These are phyloP conservation scores for Melaleuca quinquenervia DNA, from an alignment of 345 rosid genomes.

Conservation along the genomic window DNA sequence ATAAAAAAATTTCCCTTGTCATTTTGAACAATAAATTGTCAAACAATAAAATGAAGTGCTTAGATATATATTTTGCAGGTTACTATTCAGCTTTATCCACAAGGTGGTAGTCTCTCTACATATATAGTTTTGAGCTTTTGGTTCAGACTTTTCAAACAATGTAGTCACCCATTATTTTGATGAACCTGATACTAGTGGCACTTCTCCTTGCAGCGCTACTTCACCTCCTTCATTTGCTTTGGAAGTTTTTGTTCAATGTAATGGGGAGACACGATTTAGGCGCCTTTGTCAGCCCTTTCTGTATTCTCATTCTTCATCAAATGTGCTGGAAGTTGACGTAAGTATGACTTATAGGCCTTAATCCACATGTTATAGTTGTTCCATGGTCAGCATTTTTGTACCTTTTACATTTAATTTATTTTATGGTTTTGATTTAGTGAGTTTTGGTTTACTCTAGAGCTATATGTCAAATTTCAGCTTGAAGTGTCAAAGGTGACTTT, in stretches of 20 bases:
- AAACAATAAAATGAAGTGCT: not conserved
- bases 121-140: not conserved
- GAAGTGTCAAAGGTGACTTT: not conserved
- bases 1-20: not conserved
- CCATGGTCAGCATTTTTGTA: not conserved
- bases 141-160: not conserved
- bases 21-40: not conserved
- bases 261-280: conserved; percentile 88
- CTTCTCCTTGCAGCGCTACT: conserved; percentile 54
- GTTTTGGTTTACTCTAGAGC: not conserved
- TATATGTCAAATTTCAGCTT: not conserved
- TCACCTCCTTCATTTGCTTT: conserved; percentile 98
- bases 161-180: not conserved
- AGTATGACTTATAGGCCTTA: not conserved
- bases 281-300: conserved; percentile 96
- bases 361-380: not conserved
- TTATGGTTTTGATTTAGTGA: not conserved
- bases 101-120: not conserved
- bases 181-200: not conserved
- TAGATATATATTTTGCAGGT: not conserved
- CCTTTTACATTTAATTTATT: not conserved
- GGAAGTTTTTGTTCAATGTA: conserved; percentile 93
- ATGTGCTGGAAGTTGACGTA: conserved; percentile 95
- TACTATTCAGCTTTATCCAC: not conserved
- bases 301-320: conserved; percentile 92